These are phyloP conservation scores for Kwoniella newhampshirensis DNA, from an alignment of 768 basidiomycete species.

Conservation along the genomic window DNA sequence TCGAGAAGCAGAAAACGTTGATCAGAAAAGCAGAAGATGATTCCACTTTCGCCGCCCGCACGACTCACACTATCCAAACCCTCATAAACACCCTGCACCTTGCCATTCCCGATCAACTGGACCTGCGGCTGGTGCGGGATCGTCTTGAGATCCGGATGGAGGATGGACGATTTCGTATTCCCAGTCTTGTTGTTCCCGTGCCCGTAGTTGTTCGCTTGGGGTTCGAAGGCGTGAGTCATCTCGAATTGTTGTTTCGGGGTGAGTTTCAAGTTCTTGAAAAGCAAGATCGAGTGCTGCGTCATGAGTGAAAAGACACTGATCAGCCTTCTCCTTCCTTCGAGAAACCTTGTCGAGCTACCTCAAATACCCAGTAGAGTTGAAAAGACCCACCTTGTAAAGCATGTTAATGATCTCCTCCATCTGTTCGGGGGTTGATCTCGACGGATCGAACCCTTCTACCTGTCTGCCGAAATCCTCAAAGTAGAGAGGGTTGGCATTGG, in stretches of 20 bases:
- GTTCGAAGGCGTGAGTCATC: conserved; percentile 83
- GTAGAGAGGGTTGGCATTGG: conserved; percentile 66
- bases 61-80: conserved; percentile 63
- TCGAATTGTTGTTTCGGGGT: conserved; percentile 81
- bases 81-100: conserved; percentile 68
- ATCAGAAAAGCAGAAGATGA: too few species aligned
- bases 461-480: conserved; percentile 72
- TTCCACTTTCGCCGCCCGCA: not conserved
- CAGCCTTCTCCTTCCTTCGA: not conserved
- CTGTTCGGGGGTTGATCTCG: conserved; percentile 60
- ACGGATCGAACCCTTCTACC: conserved; percentile 70
- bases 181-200: conserved; percentile 87
- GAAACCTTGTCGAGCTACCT: not conserved
- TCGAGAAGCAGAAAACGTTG: too few species aligned
- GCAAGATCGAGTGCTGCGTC: conserved; percentile 65
- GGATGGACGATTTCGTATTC: conserved; percentile 70
- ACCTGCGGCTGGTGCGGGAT: conserved; percentile 85
- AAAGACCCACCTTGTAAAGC: conserved; percentile 67
- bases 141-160: conserved; percentile 86
- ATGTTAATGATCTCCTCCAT: conserved; percentile 68
- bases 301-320: not conserved
- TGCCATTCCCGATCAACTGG: conserved; percentile 86
- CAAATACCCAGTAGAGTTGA: not conserved
- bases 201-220: conserved; percentile 65
- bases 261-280: conserved; percentile 69